Conservation (phyloP, 2,329 filamentous ascomycete genomes). For the Aspergillus hiratsukae region DNA sequence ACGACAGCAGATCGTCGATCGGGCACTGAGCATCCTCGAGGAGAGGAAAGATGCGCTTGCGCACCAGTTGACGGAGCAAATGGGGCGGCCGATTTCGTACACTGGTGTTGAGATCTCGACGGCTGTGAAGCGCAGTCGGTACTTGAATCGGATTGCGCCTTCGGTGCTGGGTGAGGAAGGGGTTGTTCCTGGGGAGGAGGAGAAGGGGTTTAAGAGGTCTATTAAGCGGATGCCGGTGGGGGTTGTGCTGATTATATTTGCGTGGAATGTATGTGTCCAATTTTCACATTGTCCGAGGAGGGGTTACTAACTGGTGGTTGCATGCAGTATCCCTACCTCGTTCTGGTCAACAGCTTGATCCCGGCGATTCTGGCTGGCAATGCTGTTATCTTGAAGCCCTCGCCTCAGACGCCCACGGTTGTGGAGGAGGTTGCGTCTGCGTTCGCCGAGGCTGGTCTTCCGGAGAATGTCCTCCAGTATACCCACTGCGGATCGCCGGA, state of each 20-base stretch:
- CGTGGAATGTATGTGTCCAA: constrained; percentile 76
- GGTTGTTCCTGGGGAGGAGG: constrained; percentile 68
- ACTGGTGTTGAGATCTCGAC: constrained; percentile 79
- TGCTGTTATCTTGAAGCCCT: constrained; percentile 88
- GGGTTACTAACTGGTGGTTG: constrained; percentile 3
- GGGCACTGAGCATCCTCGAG: constrained; percentile 67
- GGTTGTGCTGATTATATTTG: constrained; percentile 82
- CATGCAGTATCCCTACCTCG: constrained; percentile 83
- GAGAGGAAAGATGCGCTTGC: constrained; percentile 75
- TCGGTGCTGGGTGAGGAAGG: constrained; percentile 65
- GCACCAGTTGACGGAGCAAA: constrained; percentile 83
- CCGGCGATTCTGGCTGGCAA: constrained; percentile 89
- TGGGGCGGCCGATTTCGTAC: constrained; percentile 89
- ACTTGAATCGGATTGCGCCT: constrained; percentile 76
- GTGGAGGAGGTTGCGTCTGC: constrained; percentile 75
- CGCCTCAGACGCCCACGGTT: constrained; percentile 88
- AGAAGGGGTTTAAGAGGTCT: constrained; percentile 85
- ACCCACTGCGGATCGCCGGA: constrained; percentile 81
- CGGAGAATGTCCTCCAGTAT: constrained; percentile 79
- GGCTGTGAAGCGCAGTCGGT: constrained; percentile 78
- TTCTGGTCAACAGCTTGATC: constrained; percentile 85
- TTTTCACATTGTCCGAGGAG: too few relatives aligned
- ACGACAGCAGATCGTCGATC: constrained; percentile 74
- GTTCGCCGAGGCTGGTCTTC: constrained; percentile 76
- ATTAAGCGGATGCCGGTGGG: constrained; percentile 86